These are phyloP conservation scores for Paramecium tetraurelia DNA, from an alignment of 73 alveolate species.

Conservation along the genomic window DNA sequence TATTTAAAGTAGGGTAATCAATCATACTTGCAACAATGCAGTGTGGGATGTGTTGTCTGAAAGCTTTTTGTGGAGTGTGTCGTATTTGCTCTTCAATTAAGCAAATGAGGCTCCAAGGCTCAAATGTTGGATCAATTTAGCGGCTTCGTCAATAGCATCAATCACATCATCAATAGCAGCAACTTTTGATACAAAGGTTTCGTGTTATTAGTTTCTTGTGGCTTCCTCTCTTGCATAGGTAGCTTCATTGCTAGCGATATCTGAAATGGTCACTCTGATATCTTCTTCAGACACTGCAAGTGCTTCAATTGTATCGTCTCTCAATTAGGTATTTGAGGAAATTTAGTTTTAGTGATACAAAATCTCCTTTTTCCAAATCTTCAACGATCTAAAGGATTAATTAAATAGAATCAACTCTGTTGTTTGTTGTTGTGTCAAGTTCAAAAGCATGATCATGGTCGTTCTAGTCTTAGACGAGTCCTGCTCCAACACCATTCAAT, in stretches of 20 bases:
- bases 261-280: conserved; percentile 11
- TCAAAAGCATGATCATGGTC: conserved; percentile 34
- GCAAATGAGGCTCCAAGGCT: conserved; percentile 63
- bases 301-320: conserved; percentile 49
- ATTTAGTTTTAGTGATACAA: conserved; percentile 29
- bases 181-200: neutral
- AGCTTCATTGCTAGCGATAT: conserved; percentile 39
- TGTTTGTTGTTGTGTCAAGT: neutral
- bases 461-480: conserved; percentile 14
- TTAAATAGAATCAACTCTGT: neutral
- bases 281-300: conserved; percentile 38
- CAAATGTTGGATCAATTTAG: conserved; percentile 57
- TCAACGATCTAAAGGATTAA: conserved; percentile 6
- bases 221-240: conserved; percentile 55
- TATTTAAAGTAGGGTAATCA: neutral
- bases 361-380: conserved; percentile 31
- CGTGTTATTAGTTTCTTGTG: conserved; percentile 46
- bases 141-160: conserved; percentile 62
- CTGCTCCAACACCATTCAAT: conserved; percentile 48
- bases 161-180: conserved; percentile 57
- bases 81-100: conserved; percentile 44
- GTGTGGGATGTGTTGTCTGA: conserved; percentile 53
- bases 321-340: conserved; percentile 5
- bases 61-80: conserved; percentile 47
- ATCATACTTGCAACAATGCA: conserved; percentile 30